Conservation (phyloP, 768 basidiomycete species). For the Ramaria sp. region DNA sequence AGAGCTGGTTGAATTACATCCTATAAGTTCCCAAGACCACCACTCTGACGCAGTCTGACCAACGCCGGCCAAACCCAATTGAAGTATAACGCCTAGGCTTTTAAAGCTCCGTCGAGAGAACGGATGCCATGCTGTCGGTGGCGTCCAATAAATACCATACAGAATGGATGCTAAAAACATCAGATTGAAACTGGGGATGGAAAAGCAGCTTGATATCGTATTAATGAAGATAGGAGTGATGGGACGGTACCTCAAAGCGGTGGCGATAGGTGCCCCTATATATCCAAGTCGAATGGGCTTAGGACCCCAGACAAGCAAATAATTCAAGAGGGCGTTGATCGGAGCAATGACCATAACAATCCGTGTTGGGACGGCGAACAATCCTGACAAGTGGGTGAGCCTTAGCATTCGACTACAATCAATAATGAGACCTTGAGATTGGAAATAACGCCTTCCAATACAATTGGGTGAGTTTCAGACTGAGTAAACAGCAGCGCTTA, state of each 20-base stretch:
- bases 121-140: constrained; percentile 74
- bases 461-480: neutral
- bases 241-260: constrained; percentile 38
- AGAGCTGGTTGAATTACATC: constrained; percentile 25
- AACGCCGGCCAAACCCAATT: constrained; percentile 75
- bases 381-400: constrained; percentile 28
- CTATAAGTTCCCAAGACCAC: constrained; percentile 94
- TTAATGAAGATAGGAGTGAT: neutral
- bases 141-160: constrained; percentile 56
- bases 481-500: neutral
- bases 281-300: constrained; percentile 71
- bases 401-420: neutral
- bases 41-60: constrained; percentile 85
- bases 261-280: constrained; percentile 86
- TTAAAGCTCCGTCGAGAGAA: constrained; percentile 53
- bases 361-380: constrained; percentile 78
- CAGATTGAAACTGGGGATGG: constrained; percentile 58
- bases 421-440: constrained; percentile 54
- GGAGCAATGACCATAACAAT: constrained; percentile 79
- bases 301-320: constrained; percentile 86
- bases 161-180: constrained; percentile 50
- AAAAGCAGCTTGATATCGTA: neutral
- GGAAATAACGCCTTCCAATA: constrained; percentile 53
- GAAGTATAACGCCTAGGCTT: constrained; percentile 54
- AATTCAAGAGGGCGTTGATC: constrained; percentile 76